Percentiles rank a stretch among this genome's conserved stretches.
Evolutionary conservation across 1,284 basidiomycete genomes (phyloP).

Genomic region (Trichosporon coremiiforme): DNA sequence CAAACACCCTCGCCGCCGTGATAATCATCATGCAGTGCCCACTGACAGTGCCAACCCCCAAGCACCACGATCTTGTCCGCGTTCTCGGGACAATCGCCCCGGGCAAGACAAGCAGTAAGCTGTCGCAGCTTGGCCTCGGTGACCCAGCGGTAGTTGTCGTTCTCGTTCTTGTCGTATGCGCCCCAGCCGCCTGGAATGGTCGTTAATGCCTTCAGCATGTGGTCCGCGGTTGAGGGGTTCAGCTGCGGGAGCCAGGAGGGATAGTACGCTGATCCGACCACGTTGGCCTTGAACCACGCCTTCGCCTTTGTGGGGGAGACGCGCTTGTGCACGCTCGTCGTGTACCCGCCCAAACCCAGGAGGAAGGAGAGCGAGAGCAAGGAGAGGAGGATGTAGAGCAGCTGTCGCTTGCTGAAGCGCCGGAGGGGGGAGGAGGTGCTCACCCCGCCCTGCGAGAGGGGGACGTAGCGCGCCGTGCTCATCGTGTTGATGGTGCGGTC

Average conservation of each 20-base stretch:
- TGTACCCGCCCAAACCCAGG: neutral
- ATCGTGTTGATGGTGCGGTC: neutral
- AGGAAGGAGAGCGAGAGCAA: neutral
- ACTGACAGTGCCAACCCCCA: slow-evolving; percentile 24
- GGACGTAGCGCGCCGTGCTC: slow-evolving; percentile 14
- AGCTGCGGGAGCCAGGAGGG: slow-evolving; percentile 13
- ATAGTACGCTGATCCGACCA: slow-evolving; percentile 2
- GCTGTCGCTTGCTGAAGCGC: neutral
- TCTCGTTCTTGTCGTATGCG: neutral
- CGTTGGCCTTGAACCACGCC: slow-evolving; percentile 11
- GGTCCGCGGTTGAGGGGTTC: neutral
- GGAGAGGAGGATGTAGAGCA: neutral
- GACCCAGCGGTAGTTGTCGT: slow-evolving; percentile 28
- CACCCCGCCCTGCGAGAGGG: neutral
- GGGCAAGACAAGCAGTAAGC: slow-evolving; percentile 25
- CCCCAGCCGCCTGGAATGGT: neutral
- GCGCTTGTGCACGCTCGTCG: neutral
- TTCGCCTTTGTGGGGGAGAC: neutral
- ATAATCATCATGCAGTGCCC: slow-evolving; percentile 24
- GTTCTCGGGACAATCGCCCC: slow-evolving; percentile 25
- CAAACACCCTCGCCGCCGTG: slow-evolving; percentile 29
- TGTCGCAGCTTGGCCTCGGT: slow-evolving; percentile 29
- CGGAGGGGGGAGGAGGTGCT: neutral
- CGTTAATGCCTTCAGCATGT: slow-evolving; percentile 1
- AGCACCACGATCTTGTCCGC: slow-evolving; percentile 31